Conservation (phyloP, 2,329 filamentous ascomycete genomes). For the Xylariaceae sp. region DNA sequence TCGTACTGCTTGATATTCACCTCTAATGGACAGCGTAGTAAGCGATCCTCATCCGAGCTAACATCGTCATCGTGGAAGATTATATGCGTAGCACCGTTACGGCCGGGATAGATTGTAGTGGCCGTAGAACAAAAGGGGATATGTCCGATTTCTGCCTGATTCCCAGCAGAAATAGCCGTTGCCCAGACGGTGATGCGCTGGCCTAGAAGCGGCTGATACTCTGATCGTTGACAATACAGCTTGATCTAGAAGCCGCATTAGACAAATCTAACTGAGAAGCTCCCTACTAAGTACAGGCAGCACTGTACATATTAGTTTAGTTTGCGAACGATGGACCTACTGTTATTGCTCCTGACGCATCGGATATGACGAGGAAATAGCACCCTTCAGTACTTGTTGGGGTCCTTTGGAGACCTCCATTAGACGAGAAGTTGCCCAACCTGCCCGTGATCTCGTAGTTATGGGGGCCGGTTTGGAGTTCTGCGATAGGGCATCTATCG, state of each 20-base stretch:
- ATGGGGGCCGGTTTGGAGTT: conserved; percentile 55
- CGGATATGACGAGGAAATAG: conserved; percentile 60
- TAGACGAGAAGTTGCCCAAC: conserved; percentile 59
- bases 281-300: too few species aligned
- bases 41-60: conserved; percentile 45
- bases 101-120: conserved; percentile 63
- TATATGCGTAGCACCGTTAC: conserved; percentile 58
- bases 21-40: conserved; percentile 54
- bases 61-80: conserved; percentile 55
- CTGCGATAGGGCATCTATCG: conserved; percentile 52
- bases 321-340: conserved; percentile 41
- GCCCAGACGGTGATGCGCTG: conserved; percentile 63
- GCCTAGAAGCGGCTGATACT: conserved; percentile 55
- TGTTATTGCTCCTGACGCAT: conserved; percentile 59
- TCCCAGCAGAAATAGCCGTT: conserved; percentile 57
- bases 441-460: conserved; percentile 60
- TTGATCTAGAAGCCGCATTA: conserved; percentile 48
- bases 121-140: conserved; percentile 53
- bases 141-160: conserved; percentile 39
- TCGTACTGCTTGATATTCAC: conserved; percentile 38
- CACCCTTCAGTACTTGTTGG: conserved; percentile 52
- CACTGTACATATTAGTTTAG: background rate
- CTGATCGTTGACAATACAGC: conserved; percentile 51
- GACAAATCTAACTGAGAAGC: too few species aligned
- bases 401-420: conserved; percentile 47